Conservation (phyloP, 1,284 basidiomycete species). For the Agroathelia rolfsii region DNA sequence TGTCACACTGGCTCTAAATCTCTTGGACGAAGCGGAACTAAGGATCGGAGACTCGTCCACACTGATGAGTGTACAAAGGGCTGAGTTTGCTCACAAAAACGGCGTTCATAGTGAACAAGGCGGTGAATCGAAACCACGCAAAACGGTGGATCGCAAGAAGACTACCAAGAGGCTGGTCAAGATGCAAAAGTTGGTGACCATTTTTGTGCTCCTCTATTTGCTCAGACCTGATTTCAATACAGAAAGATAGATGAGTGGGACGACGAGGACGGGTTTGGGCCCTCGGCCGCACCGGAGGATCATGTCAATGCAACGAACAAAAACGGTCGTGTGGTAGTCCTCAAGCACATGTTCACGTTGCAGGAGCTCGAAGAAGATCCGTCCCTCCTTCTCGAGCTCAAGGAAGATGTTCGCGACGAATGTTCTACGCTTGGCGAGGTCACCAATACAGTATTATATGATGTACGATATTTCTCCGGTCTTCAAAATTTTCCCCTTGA, state of each 20-base stretch:
- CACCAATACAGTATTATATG: slow-evolving; percentile 93
- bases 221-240: slow-evolving; percentile 7
- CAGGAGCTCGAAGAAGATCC: slow-evolving; percentile 84
- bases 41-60: slow-evolving; percentile 68
- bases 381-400: slow-evolving; percentile 82
- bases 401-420: slow-evolving; percentile 94
- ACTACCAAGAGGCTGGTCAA: slow-evolving; percentile 73
- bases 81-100: slow-evolving; percentile 73
- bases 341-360: slow-evolving; percentile 92
- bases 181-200: slow-evolving; percentile 70
- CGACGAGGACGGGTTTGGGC: slow-evolving; percentile 76
- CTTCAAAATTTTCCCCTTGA: slow-evolving; percentile 4
- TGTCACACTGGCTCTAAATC: slow-evolving; percentile 74
- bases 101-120: slow-evolving; percentile 18
- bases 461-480: slow-evolving; percentile 38
- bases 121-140: slow-evolving; percentile 38
- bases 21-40: slow-evolving; percentile 90
- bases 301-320: slow-evolving; percentile 35
- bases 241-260: slow-evolving; percentile 84
- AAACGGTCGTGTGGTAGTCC: slow-evolving; percentile 75
- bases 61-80: slow-evolving; percentile 77
- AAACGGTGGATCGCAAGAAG: slow-evolving; percentile 73
- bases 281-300: slow-evolving; percentile 47
- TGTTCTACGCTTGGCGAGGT: slow-evolving; percentile 89
- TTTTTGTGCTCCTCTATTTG: slow-evolving; percentile 5